Base-by-base conservation (phyloP, 495 filamentous ascomycete genomes). In the Hypoxylon fragiforme region DNA sequence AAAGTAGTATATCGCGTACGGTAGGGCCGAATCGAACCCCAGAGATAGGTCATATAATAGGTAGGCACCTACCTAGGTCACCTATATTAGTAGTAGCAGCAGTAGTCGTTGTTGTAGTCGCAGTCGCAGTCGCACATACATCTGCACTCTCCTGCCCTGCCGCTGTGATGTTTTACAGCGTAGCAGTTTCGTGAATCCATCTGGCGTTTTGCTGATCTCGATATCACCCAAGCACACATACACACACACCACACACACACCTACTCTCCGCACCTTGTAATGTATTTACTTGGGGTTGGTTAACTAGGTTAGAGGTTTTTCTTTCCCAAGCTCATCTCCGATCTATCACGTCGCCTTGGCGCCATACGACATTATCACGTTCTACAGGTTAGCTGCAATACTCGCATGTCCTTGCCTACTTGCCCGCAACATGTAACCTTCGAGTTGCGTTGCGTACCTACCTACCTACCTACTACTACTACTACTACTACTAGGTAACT, bases 171-270 rank as follows among this genome's bases (percentile, higher is more conserved):
- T 62, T 56, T 62, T 41, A 56, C 37, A 62, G 48, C 46, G 58
- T 62, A 62, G 58, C 46, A 62, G 37, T 62, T 37, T 43, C 52
- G 56, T 44, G 37, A 62, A 46, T 56, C 48, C 51, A 62, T 62
- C 58, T 62, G 44, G 52, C 58, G 56, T 56, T 24, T 37, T 22
- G 50, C 37, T 62, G 46, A 56, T 62, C 58, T 56, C 52, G 58
- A 46, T 56, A 62, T 52, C 37, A 44, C 52, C 52, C 37, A 31
- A 47, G 24, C 43, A n/a, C n/a, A n/a, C n/a, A n/a, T n/a, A n/a
- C n/a, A n/a, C n/a, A n/a, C n/a, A n/a, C n/a, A n/a, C n/a, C n/a
- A n/a, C n/a, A n/a, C n/a, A n/a, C n/a, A n/a, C n/a, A n/a, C n/a
- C n/a, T n/a, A n/a, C n/a, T n/a, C n/a, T n/a, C n/a, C n/a, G n/a